These are phyloP conservation scores for Nemania diffusa DNA, from an alignment of 2,329 filamentous ascomycete genomes.

Conservation along the genomic window DNA sequence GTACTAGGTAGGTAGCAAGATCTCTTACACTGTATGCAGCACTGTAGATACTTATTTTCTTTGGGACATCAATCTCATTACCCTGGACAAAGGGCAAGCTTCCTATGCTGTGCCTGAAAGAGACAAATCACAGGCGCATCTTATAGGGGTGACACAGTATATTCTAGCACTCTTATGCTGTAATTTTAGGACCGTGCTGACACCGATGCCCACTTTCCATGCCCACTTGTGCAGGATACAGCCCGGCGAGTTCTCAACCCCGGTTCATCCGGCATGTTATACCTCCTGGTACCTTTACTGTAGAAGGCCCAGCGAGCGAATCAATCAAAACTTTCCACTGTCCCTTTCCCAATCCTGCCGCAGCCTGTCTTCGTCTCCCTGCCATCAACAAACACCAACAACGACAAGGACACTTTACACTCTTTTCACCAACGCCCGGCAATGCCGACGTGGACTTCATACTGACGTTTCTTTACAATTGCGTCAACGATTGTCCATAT, in stretches of 20 bases:
- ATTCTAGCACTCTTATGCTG: conserved; percentile 16
- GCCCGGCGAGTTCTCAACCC: conserved; percentile 33
- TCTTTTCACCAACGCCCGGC: conserved; percentile 20
- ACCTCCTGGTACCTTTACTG: conserved; percentile 19
- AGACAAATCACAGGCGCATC: conserved; percentile 5
- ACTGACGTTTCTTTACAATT: conserved; percentile 9
- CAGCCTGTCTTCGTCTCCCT: conserved; percentile 34
- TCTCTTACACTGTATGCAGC: neutral
- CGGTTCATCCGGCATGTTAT: conserved; percentile 38
- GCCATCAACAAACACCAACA: conserved; percentile 30
- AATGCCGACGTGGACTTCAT: conserved; percentile 18
- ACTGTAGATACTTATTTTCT: conserved; percentile 18
- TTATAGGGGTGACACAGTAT: conserved; percentile 32
- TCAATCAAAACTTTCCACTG: conserved; percentile 41
- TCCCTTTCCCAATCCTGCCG: conserved; percentile 35
- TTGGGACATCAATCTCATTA: conserved; percentile 25
- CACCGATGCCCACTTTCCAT: conserved; percentile 32
- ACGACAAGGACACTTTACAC: conserved; percentile 21
- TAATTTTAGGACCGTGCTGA: conserved; percentile 34
- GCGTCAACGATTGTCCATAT: conserved; percentile 22
- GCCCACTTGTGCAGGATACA: conserved; percentile 23
- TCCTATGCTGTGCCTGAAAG: conserved; percentile 2
- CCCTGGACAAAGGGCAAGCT: conserved; percentile 13
- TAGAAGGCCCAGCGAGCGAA: conserved; percentile 28
- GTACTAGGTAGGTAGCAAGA: neutral